Base-by-base conservation (phyloP, 208 protist genomes). In the Trypanosoma mega region DNA sequence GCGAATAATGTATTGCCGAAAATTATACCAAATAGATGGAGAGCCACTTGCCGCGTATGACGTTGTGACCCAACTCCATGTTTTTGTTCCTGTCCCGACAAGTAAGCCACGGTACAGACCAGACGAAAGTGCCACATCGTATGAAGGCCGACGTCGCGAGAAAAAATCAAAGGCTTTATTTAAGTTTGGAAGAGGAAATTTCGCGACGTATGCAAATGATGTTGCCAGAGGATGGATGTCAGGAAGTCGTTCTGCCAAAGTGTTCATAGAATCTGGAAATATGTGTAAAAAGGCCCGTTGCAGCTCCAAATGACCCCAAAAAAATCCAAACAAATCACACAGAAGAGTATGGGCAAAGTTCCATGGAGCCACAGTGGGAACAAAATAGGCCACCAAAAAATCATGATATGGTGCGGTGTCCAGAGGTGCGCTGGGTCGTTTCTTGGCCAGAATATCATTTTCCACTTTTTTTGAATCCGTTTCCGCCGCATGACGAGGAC, bases 261-360 rank as follows among this genome's bases (percentile, higher is more conserved):
- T 52, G 7, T 52, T 14, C 44, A 63, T 51, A 29, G 47, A 41
- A 39, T 6, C 18, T 8, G 56, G 44, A 43, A 52, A 63, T 31
- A 34, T n/a, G 21, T 63, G 5, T 0, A 18, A 14, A 30, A 63
- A 44, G n/a, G 24, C 20, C 2, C 20, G 41, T 29, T 63, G 44
- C 16, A 63, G 16, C 33, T 63, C 56, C 27, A 63, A 31, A 18
- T 29, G 20, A 26, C 52, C 68, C 68, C 68, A 75, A 36, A 75
- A 75, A 27, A 75, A 60, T 41, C 62, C 50, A 39, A 75, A 75
- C n/a, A 75, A 46, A 54, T 75, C 68, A 36, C 63, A 68, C 44
- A 75, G 36, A 9, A 75, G 33, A 30, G 68, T 75, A 43, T 75
- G 68, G 3, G 68, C 68, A 52, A 68, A 75, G 30, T 75, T 75